Conservation (phyloP, 2,329 filamentous ascomycete genomes). For the Diplodia intermedia region DNA sequence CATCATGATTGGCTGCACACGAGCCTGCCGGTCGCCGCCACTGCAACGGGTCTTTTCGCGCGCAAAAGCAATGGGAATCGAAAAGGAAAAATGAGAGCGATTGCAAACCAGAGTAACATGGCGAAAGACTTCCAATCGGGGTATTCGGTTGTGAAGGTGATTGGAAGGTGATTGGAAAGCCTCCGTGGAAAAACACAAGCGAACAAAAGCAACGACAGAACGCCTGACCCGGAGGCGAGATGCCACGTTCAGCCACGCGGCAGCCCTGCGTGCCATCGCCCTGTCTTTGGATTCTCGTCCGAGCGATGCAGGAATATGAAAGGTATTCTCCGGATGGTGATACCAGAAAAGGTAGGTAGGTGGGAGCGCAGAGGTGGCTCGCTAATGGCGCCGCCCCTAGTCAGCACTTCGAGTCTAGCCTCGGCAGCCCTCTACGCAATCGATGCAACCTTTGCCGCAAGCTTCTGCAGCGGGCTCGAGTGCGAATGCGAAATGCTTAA, state of each 20-base stretch:
- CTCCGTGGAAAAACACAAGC: slow-evolving; percentile 8
- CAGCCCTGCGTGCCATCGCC: slow-evolving; percentile 20
- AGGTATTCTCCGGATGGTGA: slow-evolving; percentile 22
- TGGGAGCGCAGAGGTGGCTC: background rate
- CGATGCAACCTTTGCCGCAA: slow-evolving; percentile 28
- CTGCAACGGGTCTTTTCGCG: background rate
- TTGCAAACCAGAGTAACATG: slow-evolving; percentile 8
- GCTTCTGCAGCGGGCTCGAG: slow-evolving; percentile 21
- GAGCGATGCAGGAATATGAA: background rate
- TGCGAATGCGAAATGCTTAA: slow-evolving; percentile 29
- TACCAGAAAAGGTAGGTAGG: slow-evolving; percentile 25
- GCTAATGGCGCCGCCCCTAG: slow-evolving; percentile 24
- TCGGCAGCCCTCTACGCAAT: slow-evolving; percentile 28
- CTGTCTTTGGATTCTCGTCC: slow-evolving; percentile 16
- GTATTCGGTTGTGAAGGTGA: slow-evolving; percentile 18
- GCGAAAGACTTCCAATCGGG: slow-evolving; percentile 23
- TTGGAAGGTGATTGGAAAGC: slow-evolving; percentile 10
- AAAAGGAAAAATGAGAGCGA: background rate
- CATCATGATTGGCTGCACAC: background rate
- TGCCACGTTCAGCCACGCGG: slow-evolving; percentile 27
- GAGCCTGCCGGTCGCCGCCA: background rate
- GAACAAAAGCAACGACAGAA: slow-evolving; percentile 17
- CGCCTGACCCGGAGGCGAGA: slow-evolving; percentile 6
- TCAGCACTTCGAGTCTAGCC: slow-evolving; percentile 20
- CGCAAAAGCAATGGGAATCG: slow-evolving; percentile 17